phyloP scores from a whole-genome alignment of 2,329 filamentous ascomycete genomes.

The Fusarium sp. region DNA sequence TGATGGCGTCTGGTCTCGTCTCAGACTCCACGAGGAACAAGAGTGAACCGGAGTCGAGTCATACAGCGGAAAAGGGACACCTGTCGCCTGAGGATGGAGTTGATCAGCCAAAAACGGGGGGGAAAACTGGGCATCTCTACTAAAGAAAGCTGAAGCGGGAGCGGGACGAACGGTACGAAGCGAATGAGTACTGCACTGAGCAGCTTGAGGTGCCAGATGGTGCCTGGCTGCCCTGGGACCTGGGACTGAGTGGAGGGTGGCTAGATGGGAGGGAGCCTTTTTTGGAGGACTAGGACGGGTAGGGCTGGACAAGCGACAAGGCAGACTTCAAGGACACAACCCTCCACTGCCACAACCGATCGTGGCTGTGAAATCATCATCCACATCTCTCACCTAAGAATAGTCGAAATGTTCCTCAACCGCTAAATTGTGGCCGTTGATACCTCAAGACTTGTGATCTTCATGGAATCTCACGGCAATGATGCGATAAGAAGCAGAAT shows the following conservation, averaged over 20 bases:
- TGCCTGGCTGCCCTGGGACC: constrained; percentile 12
- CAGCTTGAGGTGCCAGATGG: constrained; percentile 20
- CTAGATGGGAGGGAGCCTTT: constrained; percentile 22
- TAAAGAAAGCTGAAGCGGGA: constrained; percentile 37
- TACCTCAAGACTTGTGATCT: constrained; percentile 6
- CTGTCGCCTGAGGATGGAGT: constrained; percentile 29
- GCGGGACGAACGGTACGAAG: constrained; percentile 50
- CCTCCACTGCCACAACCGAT: constrained; percentile 17
- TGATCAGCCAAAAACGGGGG: constrained; percentile 9
- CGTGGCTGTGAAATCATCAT: constrained; percentile 33
- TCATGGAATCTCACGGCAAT: constrained; percentile 12
- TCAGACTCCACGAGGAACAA: constrained; percentile 57
- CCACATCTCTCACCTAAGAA: constrained; percentile 17
- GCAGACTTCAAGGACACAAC: constrained; percentile 22
- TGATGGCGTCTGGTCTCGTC: constrained; percentile 55
- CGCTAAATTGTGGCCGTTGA: constrained; percentile 6
- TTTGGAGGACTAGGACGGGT: constrained; percentile 28
- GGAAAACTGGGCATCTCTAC: constrained; percentile 22
- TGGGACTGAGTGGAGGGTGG: background rate
- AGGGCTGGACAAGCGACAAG: constrained; percentile 39
- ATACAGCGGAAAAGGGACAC: constrained; percentile 39
- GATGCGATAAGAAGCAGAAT: constrained; percentile 16
- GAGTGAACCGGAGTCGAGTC: constrained; percentile 47
- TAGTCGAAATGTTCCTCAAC: constrained; percentile 20
- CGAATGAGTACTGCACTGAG: constrained; percentile 28